A percentile compares a stretch with the other conserved stretches of the same genome.
Evolutionary conservation across 1,284 basidiomycete genomes (phyloP).

Genomic region (Megacollybia platyphylla): DNA sequence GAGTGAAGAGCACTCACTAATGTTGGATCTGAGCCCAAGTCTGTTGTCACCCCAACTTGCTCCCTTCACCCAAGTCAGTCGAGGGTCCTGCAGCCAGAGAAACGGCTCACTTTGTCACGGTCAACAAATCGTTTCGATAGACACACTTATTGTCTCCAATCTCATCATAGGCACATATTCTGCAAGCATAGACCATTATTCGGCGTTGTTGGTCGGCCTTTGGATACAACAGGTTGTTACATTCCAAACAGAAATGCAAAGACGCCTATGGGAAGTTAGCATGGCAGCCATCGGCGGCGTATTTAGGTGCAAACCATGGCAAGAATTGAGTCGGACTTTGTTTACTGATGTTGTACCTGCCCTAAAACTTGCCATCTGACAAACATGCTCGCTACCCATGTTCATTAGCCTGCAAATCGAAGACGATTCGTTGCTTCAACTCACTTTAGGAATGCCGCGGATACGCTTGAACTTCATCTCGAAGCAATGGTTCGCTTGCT

Average conservation of each 20-base stretch:
- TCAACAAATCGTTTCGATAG: slow-evolving; percentile 89
- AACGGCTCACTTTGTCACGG: slow-evolving; percentile 77
- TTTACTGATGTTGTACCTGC: no score
- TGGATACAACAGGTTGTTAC: slow-evolving; percentile 92
- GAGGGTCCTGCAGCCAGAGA: slow-evolving; percentile 1
- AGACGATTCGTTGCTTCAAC: no score
- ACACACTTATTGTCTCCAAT: slow-evolving; percentile 82
- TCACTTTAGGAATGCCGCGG: no score
- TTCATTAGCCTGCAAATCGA: no score
- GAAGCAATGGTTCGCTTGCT: no score
- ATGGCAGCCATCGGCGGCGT: neutral
- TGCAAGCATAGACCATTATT: slow-evolving; percentile 85
- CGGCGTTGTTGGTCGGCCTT: slow-evolving; percentile 81
- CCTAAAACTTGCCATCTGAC: no score
- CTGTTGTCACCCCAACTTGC: slow-evolving; percentile 84
- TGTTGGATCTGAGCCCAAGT: slow-evolving; percentile 86
- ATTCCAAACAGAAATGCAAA: slow-evolving; percentile 81
- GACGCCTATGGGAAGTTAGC: slow-evolving; percentile 35
- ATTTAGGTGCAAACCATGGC: neutral
- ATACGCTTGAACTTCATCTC: no score
- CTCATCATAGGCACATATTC: slow-evolving; percentile 87
- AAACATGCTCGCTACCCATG: neutral
- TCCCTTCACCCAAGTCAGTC: slow-evolving; percentile 41
- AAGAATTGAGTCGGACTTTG: no score
- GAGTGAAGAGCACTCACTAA: slow-evolving; percentile 35